phyloP scores from a whole-genome alignment of 495 filamentous ascomycete species.

The Lophiotrema nucula region DNA sequence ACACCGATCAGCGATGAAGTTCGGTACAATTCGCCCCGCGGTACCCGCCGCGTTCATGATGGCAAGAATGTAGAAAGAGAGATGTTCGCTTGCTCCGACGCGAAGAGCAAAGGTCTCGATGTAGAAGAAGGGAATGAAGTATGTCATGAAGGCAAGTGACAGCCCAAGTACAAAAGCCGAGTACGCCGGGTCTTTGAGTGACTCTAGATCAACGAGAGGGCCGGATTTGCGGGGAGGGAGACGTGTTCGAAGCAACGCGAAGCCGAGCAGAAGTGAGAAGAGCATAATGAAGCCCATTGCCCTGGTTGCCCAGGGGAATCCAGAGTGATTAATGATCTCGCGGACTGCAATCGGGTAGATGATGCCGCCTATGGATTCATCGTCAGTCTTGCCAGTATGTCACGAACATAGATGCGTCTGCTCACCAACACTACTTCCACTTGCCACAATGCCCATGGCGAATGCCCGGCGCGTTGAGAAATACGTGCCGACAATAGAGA shows the following conservation, averaged over 20 bases:
- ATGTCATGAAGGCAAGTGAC: background rate
- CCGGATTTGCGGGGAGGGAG: background rate
- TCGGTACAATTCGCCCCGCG: slow-evolving; percentile 63
- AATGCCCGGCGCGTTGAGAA: too few species aligned
- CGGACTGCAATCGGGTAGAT: slow-evolving; percentile 40
- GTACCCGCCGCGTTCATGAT: slow-evolving; percentile 42
- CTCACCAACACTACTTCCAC: slow-evolving; percentile 63
- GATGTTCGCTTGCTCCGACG: background rate
- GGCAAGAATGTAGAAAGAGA: slow-evolving; percentile 3
- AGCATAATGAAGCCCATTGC: slow-evolving; percentile 53
- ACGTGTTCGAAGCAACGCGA: slow-evolving; percentile 20
- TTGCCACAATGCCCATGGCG: slow-evolving; percentile 43
- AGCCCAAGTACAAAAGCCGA: background rate
- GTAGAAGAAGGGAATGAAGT: slow-evolving; percentile 8
- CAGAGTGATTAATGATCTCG: slow-evolving; percentile 42
- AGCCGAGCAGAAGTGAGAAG: slow-evolving; percentile 4
- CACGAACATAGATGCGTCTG: slow-evolving; percentile 63
- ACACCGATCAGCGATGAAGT: slow-evolving; percentile 64
- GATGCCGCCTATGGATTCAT: slow-evolving; percentile 44
- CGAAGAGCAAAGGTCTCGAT: slow-evolving; percentile 1
- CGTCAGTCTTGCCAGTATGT: too few species aligned
- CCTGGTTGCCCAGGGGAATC: slow-evolving; percentile 53
- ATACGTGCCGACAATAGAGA: background rate
- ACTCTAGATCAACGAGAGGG: background rate
- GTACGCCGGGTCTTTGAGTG: slow-evolving; percentile 7